phyloP scores from a whole-genome alignment of 257 asterid genomes.

The Leptodermis oblonga region DNA sequence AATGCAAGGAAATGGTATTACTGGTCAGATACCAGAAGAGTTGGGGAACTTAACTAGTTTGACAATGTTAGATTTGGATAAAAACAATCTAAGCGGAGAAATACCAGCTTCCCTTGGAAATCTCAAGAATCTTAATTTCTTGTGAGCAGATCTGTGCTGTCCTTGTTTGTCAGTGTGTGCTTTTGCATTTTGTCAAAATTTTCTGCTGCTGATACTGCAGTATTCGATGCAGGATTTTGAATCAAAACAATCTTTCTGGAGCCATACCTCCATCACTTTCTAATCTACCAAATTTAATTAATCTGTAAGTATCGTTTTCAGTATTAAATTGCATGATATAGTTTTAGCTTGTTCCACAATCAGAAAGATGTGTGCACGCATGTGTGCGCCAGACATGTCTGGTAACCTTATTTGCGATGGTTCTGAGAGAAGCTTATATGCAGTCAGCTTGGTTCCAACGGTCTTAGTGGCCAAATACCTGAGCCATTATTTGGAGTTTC shows the following conservation, averaged over 20 bases:
- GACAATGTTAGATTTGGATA: constrained; percentile 78
- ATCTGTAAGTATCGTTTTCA: constrained; percentile 44
- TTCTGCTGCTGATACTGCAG: constrained; percentile 13
- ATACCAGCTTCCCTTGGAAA: constrained; percentile 82
- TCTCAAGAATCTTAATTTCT: constrained; percentile 58
- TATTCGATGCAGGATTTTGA: constrained; percentile 53
- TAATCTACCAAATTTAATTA: constrained; percentile 49
- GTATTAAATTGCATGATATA: neutral
- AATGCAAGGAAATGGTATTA: constrained; percentile 81
- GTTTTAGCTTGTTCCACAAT: neutral
- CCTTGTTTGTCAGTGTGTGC: neutral
- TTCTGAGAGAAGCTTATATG: constrained; percentile 25
- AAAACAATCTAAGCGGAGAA: constrained; percentile 66
- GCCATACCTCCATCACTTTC: constrained; percentile 75
- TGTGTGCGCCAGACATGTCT: neutral
- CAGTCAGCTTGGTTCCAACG: constrained; percentile 84
- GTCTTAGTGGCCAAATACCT: constrained; percentile 71
- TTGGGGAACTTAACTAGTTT: constrained; percentile 76
- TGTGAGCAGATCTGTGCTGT: constrained; percentile 48
- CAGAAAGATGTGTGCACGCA: neutral
- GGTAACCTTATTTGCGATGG: constrained; percentile 2
- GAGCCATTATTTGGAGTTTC: constrained; percentile 59
- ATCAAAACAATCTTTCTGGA: constrained; percentile 73
- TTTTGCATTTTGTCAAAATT: neutral
- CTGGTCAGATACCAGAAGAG: constrained; percentile 72